Evolutionary conservation across 108 stramenopile genomes (phyloP).

Genomic region (Conticribra weissflogii): DNA sequence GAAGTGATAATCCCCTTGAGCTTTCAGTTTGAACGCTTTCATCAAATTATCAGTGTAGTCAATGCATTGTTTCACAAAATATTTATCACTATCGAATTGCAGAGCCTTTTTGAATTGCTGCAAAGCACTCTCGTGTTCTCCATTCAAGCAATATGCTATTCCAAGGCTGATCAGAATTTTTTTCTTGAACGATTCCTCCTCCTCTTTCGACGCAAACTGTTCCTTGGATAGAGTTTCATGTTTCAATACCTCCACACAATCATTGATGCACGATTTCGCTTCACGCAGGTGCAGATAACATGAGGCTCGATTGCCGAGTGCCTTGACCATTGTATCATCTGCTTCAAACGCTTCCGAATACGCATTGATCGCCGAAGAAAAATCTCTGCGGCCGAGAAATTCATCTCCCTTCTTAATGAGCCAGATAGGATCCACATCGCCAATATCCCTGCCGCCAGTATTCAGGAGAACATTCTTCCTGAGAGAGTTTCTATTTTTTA

Average conservation of each 20-base stretch:
- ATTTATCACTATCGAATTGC: slow-evolving; percentile 19
- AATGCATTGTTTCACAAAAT: slow-evolving; percentile 19
- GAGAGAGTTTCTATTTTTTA: slow-evolving; percentile 54
- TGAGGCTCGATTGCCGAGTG: slow-evolving; percentile 28
- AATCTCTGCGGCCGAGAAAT: slow-evolving; percentile 53
- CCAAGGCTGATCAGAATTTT: slow-evolving; percentile 22
- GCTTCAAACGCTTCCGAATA: slow-evolving; percentile 51
- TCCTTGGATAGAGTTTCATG: slow-evolving; percentile 13
- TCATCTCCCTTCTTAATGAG: slow-evolving; percentile 55
- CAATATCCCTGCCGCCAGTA: slow-evolving; percentile 23
- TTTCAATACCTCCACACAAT: slow-evolving; percentile 23
- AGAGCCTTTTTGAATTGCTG: slow-evolving; percentile 24
- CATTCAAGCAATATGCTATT: slow-evolving; percentile 42
- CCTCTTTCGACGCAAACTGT: slow-evolving; percentile 10
- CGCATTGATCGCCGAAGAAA: slow-evolving; percentile 50
- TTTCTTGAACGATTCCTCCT: slow-evolving; percentile 12
- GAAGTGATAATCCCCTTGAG: slow-evolving; percentile 42
- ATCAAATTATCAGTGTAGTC: slow-evolving; percentile 7
- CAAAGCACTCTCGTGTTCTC: slow-evolving; percentile 18
- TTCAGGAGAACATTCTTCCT: slow-evolving; percentile 47
- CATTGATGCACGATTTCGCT: slow-evolving; percentile 23
- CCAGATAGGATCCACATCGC: slow-evolving; percentile 60
- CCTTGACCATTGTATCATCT: slow-evolving; percentile 31
- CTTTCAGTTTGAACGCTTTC: slow-evolving; percentile 42
- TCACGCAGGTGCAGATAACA: slow-evolving; percentile 50